Base-by-base conservation (phyloP, 1,139 yeast genomes). In the Suhomyces bribrorum region DNA sequence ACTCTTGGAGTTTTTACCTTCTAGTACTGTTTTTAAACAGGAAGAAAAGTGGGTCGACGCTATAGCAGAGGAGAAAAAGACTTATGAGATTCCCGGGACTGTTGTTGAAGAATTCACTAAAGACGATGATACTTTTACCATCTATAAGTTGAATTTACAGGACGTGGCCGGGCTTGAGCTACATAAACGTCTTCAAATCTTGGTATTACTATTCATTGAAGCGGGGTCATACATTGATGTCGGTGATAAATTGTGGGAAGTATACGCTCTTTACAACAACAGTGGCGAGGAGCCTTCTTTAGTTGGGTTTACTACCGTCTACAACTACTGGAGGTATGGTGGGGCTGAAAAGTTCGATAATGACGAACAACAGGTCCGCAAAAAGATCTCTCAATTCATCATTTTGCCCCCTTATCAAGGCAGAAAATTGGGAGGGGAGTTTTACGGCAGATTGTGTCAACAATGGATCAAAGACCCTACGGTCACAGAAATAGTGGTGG, bases 201-300 rank as follows among this genome's bases (percentile, higher is more conserved):
- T 92, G 50, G 86, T 87, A 15, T 65, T 90, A 32, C 66, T 92
- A 15, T 89, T 84, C 64, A 92, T 92, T 52, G 99, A 92, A 59
- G 97, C 96, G 0, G 98, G 97, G 1, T 82, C 95, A 2, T 87
- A 79, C 53, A 88, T 94, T 45, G 97, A 90, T 55, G 71, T 73
- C 27, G 62, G 64, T 1, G 97, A 92, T 59, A 74, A 75, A 13
- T 71, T 78, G 17, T 92, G 98, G 98, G 79, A 77, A 31, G 57
- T 77, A 4, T 78, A 73, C 49, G 73, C 73, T 7, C 48, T 77
- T 27, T 79, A 76, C 75, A 78, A 52, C 45, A 78, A 16, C 73
- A 65, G 57, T 34, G 73, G 49, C 53, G 63, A 49, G 17, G 59
- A 58, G 31, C 68, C 72, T 1, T 62, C 70, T 37, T 63, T 92